A percentile compares a stretch with the other conserved stretches of the same genome.
Evolutionary conservation across 108 stramenopile genomes (phyloP).

Genomic region (Skeletonema costatum): DNA sequence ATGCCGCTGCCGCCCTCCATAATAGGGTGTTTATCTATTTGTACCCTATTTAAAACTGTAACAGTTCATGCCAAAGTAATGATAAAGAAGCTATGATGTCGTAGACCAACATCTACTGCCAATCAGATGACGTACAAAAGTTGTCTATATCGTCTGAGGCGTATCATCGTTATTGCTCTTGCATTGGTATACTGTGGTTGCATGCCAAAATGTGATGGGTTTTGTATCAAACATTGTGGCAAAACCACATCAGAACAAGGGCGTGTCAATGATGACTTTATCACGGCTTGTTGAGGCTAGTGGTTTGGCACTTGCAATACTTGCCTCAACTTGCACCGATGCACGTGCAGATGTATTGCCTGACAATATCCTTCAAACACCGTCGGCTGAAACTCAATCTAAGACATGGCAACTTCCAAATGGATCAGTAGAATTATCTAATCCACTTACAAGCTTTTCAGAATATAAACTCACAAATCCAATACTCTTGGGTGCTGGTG

Average conservation of each 20-base stretch:
- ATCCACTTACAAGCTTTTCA: slow-evolving; percentile 1
- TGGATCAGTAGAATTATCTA: neutral
- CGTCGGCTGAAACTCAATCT: neutral
- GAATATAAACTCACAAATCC: slow-evolving; percentile 10
- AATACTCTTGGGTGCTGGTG: slow-evolving; percentile 11
- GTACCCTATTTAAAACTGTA: too few species aligned
- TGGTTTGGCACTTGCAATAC: neutral
- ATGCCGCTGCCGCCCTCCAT: too few species aligned
- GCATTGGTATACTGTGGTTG: neutral
- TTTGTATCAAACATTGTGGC: neutral
- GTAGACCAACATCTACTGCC: neutral
- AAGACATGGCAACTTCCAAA: neutral
- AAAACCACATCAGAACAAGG: neutral
- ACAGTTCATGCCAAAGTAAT: too few species aligned
- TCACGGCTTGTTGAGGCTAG: neutral
- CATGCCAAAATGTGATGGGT: neutral
- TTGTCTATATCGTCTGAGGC: too few species aligned
- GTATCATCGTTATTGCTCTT: neutral
- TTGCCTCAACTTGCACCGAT: neutral
- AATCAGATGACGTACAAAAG: neutral
- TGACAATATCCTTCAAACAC: neutral
- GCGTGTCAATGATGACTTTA: neutral
- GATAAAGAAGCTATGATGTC: too few species aligned
- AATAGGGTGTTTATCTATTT: too few species aligned
- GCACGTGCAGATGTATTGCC: neutral